Evolutionary conservation across 2,329 filamentous ascomycete genomes (phyloP).

Genomic region (Exophiala oligosperma): DNA sequence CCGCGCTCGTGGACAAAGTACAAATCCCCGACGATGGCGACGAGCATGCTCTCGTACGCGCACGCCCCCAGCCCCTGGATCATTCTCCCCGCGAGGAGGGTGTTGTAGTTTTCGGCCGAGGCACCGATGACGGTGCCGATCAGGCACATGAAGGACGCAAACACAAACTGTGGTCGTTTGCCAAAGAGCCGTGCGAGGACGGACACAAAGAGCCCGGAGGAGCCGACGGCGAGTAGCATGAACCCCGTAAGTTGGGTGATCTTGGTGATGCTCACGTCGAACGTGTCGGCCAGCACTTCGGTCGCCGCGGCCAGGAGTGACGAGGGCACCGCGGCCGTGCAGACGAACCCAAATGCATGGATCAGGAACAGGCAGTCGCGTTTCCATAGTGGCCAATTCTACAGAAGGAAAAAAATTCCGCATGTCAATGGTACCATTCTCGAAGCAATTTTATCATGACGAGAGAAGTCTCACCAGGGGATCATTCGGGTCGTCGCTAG

Average conservation of each 20-base stretch:
- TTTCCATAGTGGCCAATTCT: constrained; percentile 13
- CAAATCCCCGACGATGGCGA: constrained; percentile 47
- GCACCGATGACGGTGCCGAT: constrained; percentile 46
- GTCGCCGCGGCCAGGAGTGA: constrained; percentile 13
- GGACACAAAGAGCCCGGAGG: constrained; percentile 12
- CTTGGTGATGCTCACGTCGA: constrained; percentile 16
- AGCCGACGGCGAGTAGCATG: constrained; percentile 15
- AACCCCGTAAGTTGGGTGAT: constrained; percentile 15
- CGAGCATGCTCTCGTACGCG: constrained; percentile 51
- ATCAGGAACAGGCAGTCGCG: constrained; percentile 10
- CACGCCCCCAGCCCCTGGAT: constrained; percentile 49
- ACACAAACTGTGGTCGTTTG: constrained; percentile 28
- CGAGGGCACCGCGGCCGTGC: constrained; percentile 1
- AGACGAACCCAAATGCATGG: neutral
- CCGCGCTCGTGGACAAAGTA: constrained; percentile 32
- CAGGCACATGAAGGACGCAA: constrained; percentile 32
- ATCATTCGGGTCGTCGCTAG: constrained; percentile 15
- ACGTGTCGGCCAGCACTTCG: constrained; percentile 1
- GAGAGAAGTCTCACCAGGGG: constrained; percentile 1
- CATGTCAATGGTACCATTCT: constrained; percentile 8
- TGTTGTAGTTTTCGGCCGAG: constrained; percentile 44
- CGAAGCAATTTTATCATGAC: too few relatives aligned
- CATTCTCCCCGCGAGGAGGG: constrained; percentile 50
- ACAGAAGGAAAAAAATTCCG: neutral
- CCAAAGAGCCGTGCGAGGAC: constrained; percentile 48